phyloP scores from a whole-genome alignment of 2,329 filamentous ascomycete species.

The Fusarium sp. region DNA sequence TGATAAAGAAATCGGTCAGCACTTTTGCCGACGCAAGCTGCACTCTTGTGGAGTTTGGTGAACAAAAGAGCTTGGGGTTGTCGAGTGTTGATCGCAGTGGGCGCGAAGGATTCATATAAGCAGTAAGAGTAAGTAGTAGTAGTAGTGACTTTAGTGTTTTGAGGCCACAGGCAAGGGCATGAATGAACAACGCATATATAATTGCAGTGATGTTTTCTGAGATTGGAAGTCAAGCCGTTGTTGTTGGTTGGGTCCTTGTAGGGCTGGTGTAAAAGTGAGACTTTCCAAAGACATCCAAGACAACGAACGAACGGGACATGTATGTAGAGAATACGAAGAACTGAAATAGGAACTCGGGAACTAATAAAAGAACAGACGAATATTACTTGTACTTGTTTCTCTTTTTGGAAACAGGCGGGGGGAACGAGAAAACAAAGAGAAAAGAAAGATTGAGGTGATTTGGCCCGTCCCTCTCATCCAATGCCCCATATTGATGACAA shows the following conservation, averaged over 20 bases:
- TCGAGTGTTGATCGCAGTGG: slow-evolving; percentile 3
- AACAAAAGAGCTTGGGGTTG: background rate
- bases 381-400: background rate
- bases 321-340: slow-evolving; percentile 2
- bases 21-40: slow-evolving; percentile 12
- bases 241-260: background rate
- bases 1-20: slow-evolving; percentile 18
- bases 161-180: background rate
- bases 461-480: slow-evolving; percentile 14
- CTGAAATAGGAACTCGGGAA: slow-evolving; percentile 16
- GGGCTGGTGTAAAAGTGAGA: background rate
- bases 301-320: background rate
- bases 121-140: background rate
- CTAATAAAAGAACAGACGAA: slow-evolving; percentile 8
- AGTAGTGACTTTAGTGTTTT: background rate
- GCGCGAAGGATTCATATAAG: slow-evolving; percentile 1
- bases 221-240: background rate
- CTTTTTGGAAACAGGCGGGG: slow-evolving; percentile 1
- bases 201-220: background rate
- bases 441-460: slow-evolving; percentile 11
- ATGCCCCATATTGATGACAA: slow-evolving; percentile 34
- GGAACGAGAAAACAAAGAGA: slow-evolving; percentile 20
- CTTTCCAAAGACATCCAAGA: background rate
- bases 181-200: background rate
- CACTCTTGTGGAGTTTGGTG: slow-evolving; percentile 21